Evolutionary conservation across 1,284 basidiomycete genomes (phyloP).

Genomic region (Heterobasidion annosum): DNA sequence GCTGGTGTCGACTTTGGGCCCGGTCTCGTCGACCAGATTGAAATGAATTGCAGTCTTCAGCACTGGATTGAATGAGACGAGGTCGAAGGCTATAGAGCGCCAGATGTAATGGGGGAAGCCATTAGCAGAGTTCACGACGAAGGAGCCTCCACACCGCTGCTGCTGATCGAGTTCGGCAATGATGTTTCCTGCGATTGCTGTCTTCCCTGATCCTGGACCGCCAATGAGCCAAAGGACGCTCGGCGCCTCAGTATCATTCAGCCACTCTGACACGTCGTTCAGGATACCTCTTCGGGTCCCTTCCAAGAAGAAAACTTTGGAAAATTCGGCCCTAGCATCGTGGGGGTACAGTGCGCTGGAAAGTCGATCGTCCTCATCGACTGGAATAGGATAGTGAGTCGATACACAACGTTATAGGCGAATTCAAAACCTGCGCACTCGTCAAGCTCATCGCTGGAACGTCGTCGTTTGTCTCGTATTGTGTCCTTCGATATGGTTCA

Average conservation of each 20-base stretch:
- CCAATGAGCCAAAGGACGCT: constrained; percentile 9
- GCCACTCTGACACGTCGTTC: not conserved
- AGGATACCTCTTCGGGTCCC: constrained; percentile 1
- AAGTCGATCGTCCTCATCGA: constrained; percentile 3
- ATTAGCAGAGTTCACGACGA: not conserved
- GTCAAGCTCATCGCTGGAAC: not conserved
- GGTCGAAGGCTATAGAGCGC: constrained; percentile 2
- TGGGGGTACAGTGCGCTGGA: not conserved
- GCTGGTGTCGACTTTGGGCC: not conserved
- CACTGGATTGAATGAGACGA: not conserved
- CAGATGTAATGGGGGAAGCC: constrained; percentile 2
- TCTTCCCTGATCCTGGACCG: constrained; percentile 9
- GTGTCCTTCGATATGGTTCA: not conserved
- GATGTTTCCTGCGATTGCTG: constrained; percentile 4
- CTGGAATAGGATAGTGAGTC: not conserved
- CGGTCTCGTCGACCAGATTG: not conserved
- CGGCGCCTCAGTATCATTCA: not conserved
- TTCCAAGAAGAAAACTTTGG: constrained; percentile 1
- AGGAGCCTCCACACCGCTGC: constrained; percentile 4
- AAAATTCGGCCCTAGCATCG: not conserved
- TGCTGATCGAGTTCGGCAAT: constrained; percentile 3
- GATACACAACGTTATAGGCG: not conserved
- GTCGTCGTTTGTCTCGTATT: not conserved
- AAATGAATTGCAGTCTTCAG: not conserved
- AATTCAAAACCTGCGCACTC: not conserved